phyloP scores from a whole-genome alignment of 2,329 filamentous ascomycete species.

The Cladosporium sp. region DNA sequence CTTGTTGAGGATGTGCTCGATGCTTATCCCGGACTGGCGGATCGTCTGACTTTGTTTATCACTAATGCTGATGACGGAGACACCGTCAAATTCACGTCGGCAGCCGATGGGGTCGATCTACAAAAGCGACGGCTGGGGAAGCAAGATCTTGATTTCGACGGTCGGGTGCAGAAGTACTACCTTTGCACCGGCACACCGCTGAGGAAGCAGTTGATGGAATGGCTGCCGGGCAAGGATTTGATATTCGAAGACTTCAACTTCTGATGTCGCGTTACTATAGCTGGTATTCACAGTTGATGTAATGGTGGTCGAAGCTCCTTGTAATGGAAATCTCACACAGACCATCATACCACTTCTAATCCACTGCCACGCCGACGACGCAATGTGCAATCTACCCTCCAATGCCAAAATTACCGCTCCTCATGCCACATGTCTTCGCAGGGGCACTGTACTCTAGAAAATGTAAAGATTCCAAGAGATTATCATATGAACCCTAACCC shows the following conservation, averaged over 20 bases:
- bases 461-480: background rate
- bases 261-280: slow-evolving; percentile 10
- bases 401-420: background rate
- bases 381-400: background rate
- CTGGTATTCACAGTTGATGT: background rate
- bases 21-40: slow-evolving; percentile 53
- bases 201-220: slow-evolving; percentile 50
- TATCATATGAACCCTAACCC: background rate
- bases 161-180: slow-evolving; percentile 54
- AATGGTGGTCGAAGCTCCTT: too few relatives aligned
- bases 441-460: background rate
- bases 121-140: slow-evolving; percentile 49
- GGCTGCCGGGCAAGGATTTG: slow-evolving; percentile 50
- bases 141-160: slow-evolving; percentile 44
- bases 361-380: background rate
- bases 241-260: slow-evolving; percentile 55
- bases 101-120: slow-evolving; percentile 35
- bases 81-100: background rate
- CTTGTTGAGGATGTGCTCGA: slow-evolving; percentile 62
- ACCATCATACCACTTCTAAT: background rate
- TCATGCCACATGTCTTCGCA: background rate
- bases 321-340: background rate
- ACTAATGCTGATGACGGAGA: slow-evolving; percentile 46
- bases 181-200: slow-evolving; percentile 57
- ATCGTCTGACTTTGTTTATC: slow-evolving; percentile 62